phyloP scores from a whole-genome alignment of 108 stramenopile species.

The Nitzschia palea region DNA sequence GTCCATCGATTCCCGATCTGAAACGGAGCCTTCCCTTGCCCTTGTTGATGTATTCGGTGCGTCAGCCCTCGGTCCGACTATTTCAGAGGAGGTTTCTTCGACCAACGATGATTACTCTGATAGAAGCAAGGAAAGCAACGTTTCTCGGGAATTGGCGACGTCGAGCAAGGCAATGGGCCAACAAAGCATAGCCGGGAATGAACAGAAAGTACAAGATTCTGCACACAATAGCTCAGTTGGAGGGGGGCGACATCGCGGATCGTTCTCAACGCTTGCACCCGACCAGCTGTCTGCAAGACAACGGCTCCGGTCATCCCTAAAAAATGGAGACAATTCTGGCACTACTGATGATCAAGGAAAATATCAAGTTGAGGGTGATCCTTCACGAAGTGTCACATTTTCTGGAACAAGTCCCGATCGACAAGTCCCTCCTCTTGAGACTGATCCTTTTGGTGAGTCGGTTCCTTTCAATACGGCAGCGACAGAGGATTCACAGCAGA shows the following conservation, averaged over 20 bases:
- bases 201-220: neutral
- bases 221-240: neutral
- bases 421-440: too few relatives aligned
- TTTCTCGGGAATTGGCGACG: neutral
- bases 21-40: neutral
- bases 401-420: too few relatives aligned
- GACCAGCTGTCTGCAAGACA: too few relatives aligned
- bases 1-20: neutral
- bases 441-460: too few relatives aligned
- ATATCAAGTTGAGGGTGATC: too few relatives aligned
- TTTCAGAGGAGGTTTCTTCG: neutral
- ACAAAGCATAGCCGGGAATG: neutral
- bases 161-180: neutral
- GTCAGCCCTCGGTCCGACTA: neutral
- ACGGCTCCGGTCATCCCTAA: too few relatives aligned
- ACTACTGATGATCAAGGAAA: too few relatives aligned
- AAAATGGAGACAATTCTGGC: too few relatives aligned
- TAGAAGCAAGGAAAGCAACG: neutral
- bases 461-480: too few relatives aligned
- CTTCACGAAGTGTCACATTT: too few relatives aligned
- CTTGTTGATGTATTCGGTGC: neutral
- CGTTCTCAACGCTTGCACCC: neutral
- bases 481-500: too few relatives aligned
- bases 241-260: neutral
- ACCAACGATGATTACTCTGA: neutral